Evolutionary conservation across 2,329 filamentous ascomycete genomes (phyloP).

Genomic region (Ophiocordyceps camponoti-floridani): DNA sequence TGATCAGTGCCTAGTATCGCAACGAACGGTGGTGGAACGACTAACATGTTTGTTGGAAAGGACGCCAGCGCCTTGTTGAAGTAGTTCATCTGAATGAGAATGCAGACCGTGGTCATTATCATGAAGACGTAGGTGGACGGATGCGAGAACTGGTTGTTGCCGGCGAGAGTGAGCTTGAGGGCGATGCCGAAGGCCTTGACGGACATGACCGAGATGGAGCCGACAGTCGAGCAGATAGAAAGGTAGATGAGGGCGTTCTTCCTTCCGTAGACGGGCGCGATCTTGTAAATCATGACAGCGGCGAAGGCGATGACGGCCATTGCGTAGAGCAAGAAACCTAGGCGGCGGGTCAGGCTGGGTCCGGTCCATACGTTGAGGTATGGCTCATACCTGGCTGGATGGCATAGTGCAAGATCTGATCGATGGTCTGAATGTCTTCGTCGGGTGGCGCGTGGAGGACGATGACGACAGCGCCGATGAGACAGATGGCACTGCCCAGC

Average conservation of each 20-base stretch:
- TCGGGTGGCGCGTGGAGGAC: constrained; percentile 93
- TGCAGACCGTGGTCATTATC: constrained; percentile 83
- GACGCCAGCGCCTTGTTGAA: constrained; percentile 97
- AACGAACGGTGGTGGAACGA: constrained; percentile 4
- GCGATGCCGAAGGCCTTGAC: constrained; percentile 98
- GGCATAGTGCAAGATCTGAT: constrained; percentile 80
- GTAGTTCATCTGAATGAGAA: constrained; percentile 98
- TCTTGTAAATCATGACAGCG: constrained; percentile 86
- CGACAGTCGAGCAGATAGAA: constrained; percentile 93
- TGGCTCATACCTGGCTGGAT: constrained; percentile 58
- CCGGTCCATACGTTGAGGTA: background rate
- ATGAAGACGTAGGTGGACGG: constrained; percentile 96
- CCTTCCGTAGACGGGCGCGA: constrained; percentile 79
- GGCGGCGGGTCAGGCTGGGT: constrained; percentile 1
- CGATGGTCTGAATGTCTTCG: constrained; percentile 76
- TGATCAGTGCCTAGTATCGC: background rate
- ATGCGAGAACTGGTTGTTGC: constrained; percentile 88
- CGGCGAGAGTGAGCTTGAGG: constrained; percentile 80
- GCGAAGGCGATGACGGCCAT: constrained; percentile 66
- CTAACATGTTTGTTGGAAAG: constrained; percentile 93
- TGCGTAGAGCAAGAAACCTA: constrained; percentile 84
- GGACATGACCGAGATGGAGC: constrained; percentile 96
- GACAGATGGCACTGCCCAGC: constrained; percentile 86
- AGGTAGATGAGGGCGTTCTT: constrained; percentile 93
- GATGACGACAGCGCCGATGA: constrained; percentile 93